Evolutionary conservation across 768 basidiomycete species (phyloP).

Genomic region (Suillus subluteus): DNA sequence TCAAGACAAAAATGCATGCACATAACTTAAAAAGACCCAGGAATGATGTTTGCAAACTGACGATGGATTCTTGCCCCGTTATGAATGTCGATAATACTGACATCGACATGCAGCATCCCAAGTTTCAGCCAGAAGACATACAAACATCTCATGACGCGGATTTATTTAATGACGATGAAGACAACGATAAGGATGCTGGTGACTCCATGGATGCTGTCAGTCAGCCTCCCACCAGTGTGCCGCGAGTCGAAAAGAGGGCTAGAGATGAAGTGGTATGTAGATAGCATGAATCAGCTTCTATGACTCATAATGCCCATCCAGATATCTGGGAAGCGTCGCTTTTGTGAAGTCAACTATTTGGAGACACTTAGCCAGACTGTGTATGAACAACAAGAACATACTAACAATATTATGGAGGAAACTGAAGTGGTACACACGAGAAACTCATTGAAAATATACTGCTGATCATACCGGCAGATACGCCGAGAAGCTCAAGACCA

Average conservation of each 20-base stretch:
- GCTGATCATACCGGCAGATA: background rate
- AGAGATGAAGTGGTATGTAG: background rate
- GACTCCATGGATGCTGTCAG: background rate
- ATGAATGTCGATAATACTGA: background rate
- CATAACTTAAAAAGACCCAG: background rate
- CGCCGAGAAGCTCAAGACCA: background rate
- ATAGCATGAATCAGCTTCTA: background rate
- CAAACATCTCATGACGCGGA: constrained; percentile 2
- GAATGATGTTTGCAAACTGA: background rate
- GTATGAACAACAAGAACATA: background rate
- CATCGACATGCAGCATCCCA: background rate
- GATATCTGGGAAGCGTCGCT: constrained; percentile 2
- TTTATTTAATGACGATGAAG: constrained; percentile 6
- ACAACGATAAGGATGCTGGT: background rate
- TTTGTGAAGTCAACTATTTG: constrained; percentile 9
- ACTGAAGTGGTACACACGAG: no score
- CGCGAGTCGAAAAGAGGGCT: background rate
- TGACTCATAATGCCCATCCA: background rate
- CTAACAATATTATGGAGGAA: no score
- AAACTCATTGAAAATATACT: background rate
- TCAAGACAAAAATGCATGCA: background rate
- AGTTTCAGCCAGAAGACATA: constrained; percentile 2
- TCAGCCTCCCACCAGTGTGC: background rate
- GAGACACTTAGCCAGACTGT: background rate
- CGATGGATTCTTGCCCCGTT: background rate